Evolutionary conservation across 2,329 filamentous ascomycete species (phyloP), one percentile per base, ranked within the genome.

Genomic region (Trichoderma aggressivum): DNA sequence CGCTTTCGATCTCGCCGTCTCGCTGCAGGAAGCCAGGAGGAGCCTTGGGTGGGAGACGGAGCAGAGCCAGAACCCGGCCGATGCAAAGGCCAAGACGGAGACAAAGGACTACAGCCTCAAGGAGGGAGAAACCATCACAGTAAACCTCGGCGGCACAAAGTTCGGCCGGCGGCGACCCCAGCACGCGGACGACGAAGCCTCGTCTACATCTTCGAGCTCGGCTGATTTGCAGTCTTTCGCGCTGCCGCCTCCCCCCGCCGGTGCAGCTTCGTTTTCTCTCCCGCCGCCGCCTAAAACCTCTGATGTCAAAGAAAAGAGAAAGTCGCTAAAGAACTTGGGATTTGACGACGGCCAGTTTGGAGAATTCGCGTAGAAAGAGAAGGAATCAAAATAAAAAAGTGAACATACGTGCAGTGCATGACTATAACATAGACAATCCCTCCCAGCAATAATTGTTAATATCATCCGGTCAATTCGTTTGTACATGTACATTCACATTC

Each of bases 301-400:
- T 74, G 87, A 88, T 71, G 85, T 88, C n/a, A 89, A 88, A 81
- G 84, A 87, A 67, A 86, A 89, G 81, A 84, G 86, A 76, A 83
- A 82, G 76, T 86, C 87, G 14, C 83, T 86, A 6, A 84, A 90
- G 77, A 90, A 94, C 71, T 77, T 95, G 74, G 93, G 93, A 0
- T 96, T 96, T 76, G 93, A 97, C 77, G 92, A 97, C 79, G 94
- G 93, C 1, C 91, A 95, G 78, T 94, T 94, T 86, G 93, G 93
- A 24, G 93, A 97, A 81, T 97, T 97, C 82, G 87, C 87, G 61
- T 90, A 73, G 72, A 43, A 55, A 61, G 21, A 60, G 55, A 47
- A 58, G 34, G 30, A 66, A 65, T 65, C 34, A 53, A 55, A 56
- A 30, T 30, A 28, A 58, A 56, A 56, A 58, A 39, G 53, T 58